phyloP scores from a whole-genome alignment of 345 rosid species.

The Arabidopsis suecica region DNA sequence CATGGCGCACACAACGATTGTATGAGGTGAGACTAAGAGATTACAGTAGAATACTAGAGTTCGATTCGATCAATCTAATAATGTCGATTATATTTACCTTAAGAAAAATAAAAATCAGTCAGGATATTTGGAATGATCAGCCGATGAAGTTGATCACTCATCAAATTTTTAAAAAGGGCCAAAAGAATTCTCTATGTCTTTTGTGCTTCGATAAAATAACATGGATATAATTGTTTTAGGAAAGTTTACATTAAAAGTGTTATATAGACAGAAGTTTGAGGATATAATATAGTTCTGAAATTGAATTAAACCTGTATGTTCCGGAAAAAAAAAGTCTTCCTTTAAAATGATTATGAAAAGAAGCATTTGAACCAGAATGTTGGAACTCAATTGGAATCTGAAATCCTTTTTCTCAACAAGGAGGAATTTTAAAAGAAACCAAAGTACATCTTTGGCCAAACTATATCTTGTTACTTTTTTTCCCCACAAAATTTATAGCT shows the following conservation, averaged over 20 bases:
- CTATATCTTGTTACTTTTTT: slow-evolving; percentile 4
- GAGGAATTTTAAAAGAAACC: neutral
- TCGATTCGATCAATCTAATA: too few species aligned
- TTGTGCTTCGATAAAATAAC: too few species aligned
- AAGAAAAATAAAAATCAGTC: too few species aligned
- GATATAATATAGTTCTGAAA: neutral
- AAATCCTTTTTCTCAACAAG: neutral
- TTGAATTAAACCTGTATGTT: neutral
- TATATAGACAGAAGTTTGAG: neutral
- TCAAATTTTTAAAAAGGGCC: too few species aligned
- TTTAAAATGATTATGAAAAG: neutral
- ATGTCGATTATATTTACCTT: too few species aligned
- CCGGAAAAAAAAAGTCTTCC: neutral
- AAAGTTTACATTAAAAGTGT: neutral
- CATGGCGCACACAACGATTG: too few species aligned
- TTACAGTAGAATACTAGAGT: too few species aligned
- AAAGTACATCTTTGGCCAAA: slow-evolving; percentile 1
- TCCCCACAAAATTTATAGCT: neutral
- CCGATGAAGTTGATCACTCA: neutral
- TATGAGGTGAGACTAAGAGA: too few species aligned
- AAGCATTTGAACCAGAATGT: neutral
- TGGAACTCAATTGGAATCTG: slow-evolving; percentile 6
- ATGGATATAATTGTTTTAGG: too few species aligned
- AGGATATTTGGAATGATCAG: neutral
- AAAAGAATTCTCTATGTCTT: too few species aligned